Conservation (phyloP, 805 yeast genomes). For the Spathaspora boniae region DNA sequence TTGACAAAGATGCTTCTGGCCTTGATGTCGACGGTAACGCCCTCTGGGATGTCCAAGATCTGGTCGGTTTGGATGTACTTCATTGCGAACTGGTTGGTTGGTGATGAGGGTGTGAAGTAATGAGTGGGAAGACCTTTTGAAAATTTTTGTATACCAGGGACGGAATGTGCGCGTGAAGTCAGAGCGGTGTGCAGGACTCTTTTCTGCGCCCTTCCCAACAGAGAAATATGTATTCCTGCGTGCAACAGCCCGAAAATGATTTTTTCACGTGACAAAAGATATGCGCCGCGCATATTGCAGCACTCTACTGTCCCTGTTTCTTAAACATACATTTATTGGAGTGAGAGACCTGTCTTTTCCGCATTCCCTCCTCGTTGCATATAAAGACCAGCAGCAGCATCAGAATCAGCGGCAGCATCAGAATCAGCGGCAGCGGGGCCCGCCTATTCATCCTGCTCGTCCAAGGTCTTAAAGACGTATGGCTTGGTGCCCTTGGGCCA, state of each 20-base stretch:
- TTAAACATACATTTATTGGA: no score
- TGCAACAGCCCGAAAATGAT: no score
- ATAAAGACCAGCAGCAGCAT: no score
- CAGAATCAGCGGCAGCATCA: no score
- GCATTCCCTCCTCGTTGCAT: no score
- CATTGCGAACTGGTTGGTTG: constrained; percentile 34
- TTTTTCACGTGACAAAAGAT: no score
- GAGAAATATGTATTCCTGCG: no score
- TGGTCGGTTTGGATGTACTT: constrained; percentile 88
- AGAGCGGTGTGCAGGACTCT: neutral
- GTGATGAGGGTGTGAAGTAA: constrained; percentile 2
- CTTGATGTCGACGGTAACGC: constrained; percentile 86
- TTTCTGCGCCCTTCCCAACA: neutral
- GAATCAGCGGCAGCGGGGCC: no score
- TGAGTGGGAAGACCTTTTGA: neutral
- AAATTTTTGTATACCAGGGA: constrained; percentile 4
- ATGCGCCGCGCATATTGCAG: no score
- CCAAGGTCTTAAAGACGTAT: constrained; percentile 61
- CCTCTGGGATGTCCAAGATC: constrained; percentile 82
- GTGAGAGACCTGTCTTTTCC: no score
- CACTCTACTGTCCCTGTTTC: no score
- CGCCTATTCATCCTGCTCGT: constrained; percentile 60
- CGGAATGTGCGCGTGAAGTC: neutral
- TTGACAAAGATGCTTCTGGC: constrained; percentile 86
- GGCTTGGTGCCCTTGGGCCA: constrained; percentile 49